Conservation (phyloP, 2,329 filamentous ascomycete species). For the Phialophora chinensis region DNA sequence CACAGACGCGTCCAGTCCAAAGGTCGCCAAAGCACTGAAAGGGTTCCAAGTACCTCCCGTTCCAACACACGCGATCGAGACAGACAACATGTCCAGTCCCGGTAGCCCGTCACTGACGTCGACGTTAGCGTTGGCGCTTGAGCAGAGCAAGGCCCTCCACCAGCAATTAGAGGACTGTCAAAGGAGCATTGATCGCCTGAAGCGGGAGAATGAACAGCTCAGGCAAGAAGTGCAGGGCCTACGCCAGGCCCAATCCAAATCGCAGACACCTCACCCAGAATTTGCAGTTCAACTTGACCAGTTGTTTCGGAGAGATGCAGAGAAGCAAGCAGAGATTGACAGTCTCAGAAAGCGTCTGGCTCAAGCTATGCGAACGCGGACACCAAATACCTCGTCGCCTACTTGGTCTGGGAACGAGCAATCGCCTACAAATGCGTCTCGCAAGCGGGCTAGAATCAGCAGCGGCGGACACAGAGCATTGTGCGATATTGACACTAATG, state of each 20-base stretch:
- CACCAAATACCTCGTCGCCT: constrained; percentile 30
- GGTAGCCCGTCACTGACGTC: constrained; percentile 5
- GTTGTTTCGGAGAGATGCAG: constrained; percentile 36
- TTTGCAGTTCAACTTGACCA: constrained; percentile 29
- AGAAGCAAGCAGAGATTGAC: constrained; percentile 39
- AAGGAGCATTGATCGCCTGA: constrained; percentile 26
- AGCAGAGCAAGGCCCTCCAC: constrained; percentile 43
- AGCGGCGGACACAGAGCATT: constrained; percentile 23
- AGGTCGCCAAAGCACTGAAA: neutral
- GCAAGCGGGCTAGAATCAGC: constrained; percentile 26
- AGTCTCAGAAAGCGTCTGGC: constrained; percentile 32
- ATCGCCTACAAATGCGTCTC: constrained; percentile 7
- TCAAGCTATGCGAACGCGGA: constrained; percentile 14
- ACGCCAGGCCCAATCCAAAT: constrained; percentile 6
- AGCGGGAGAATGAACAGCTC: constrained; percentile 47
- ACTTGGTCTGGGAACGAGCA: constrained; percentile 20
- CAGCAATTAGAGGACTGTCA: constrained; percentile 23
- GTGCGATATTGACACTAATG: constrained; percentile 26
- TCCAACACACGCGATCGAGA: neutral
- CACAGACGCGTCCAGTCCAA: neutral
- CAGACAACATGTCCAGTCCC: constrained; percentile 2
- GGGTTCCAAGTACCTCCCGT: neutral
- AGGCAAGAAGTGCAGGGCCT: constrained; percentile 24
- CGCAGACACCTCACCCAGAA: constrained; percentile 4
- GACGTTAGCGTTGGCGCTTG: constrained; percentile 34